Conservation (phyloP, 2,329 filamentous ascomycete genomes). For the Venturia carpophila region DNA sequence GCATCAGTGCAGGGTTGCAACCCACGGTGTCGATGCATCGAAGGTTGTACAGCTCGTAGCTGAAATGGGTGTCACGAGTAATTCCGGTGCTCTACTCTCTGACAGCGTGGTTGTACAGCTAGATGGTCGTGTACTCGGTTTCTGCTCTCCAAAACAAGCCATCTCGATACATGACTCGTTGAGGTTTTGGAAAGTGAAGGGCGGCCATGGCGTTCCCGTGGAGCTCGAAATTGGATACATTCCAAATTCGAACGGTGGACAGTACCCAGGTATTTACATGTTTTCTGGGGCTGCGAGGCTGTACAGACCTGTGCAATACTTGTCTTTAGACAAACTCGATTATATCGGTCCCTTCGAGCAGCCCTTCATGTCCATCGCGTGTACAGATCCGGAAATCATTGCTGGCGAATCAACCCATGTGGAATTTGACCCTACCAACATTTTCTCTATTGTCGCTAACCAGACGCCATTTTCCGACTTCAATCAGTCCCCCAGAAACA, state of each 20-base stretch:
- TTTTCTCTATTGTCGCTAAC: slow-evolving; percentile 93
- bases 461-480: slow-evolving; percentile 99
- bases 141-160: slow-evolving; percentile 79
- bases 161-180: slow-evolving; percentile 76
- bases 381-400: slow-evolving; percentile 76
- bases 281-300: slow-evolving; percentile 78
- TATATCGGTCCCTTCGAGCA: slow-evolving; percentile 91
- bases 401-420: slow-evolving; percentile 90
- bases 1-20: slow-evolving; percentile 89
- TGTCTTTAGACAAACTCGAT: slow-evolving; percentile 78
- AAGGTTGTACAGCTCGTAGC: slow-evolving; percentile 64
- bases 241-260: slow-evolving; percentile 79
- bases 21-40: slow-evolving; percentile 64
- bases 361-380: slow-evolving; percentile 96
- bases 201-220: slow-evolving; percentile 67
- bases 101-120: slow-evolving; percentile 86
- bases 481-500: slow-evolving; percentile 97
- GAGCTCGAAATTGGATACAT: slow-evolving; percentile 90
- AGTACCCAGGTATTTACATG: slow-evolving; percentile 94
- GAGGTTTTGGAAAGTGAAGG: slow-evolving; percentile 91
- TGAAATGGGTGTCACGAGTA: slow-evolving; percentile 69
- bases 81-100: slow-evolving; percentile 68
- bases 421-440: slow-evolving; percentile 90
- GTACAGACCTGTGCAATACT: slow-evolving; percentile 85
- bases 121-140: slow-evolving; percentile 83